A percentile compares a stretch with the other conserved stretches of the same genome.
These are phyloP conservation scores for Fulvia fulva DNA, from an alignment of 2,329 filamentous ascomycete genomes.

Conservation along the genomic window DNA sequence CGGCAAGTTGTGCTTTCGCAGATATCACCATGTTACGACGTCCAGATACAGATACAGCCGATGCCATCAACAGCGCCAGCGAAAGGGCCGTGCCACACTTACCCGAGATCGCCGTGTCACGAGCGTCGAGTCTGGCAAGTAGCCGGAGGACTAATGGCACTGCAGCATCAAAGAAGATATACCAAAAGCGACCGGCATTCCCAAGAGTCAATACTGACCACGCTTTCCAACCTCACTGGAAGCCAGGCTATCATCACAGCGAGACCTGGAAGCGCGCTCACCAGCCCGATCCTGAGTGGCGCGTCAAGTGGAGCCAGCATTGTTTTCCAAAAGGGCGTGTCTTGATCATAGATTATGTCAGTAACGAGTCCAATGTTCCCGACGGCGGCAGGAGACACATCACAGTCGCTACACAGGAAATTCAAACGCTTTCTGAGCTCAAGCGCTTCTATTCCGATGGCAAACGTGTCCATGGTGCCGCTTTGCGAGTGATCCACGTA, in stretches of 20 bases:
- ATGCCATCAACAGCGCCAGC: not conserved
- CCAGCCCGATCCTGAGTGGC: constrained; percentile 16
- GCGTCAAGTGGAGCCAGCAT: constrained; percentile 20
- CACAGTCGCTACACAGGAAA: constrained; percentile 48
- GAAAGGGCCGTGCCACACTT: not conserved
- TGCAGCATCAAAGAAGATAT: not conserved
- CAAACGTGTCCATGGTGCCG: constrained; percentile 34
- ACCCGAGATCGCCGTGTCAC: constrained; percentile 12
- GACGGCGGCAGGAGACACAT: constrained; percentile 31
- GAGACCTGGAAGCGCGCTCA: constrained; percentile 11
- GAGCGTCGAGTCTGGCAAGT: constrained; percentile 11
- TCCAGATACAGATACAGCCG: not conserved
- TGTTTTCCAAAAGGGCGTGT: constrained; percentile 40
- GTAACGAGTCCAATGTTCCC: constrained; percentile 17
- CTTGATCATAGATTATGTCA: constrained; percentile 50
- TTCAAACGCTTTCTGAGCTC: constrained; percentile 43
- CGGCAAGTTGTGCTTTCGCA: too few relatives aligned
- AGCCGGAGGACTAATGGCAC: constrained; percentile 7
- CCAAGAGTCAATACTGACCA: constrained; percentile 10
- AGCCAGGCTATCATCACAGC: constrained; percentile 7
- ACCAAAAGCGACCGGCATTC: not conserved
- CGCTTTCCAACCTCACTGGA: constrained; percentile 9
- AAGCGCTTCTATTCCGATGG: constrained; percentile 43
- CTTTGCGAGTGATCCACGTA: constrained; percentile 43
- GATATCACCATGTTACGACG: not conserved